Evolutionary conservation across 164 flowering plant species (phyloP).

Genomic region (Platanus orientalis): DNA sequence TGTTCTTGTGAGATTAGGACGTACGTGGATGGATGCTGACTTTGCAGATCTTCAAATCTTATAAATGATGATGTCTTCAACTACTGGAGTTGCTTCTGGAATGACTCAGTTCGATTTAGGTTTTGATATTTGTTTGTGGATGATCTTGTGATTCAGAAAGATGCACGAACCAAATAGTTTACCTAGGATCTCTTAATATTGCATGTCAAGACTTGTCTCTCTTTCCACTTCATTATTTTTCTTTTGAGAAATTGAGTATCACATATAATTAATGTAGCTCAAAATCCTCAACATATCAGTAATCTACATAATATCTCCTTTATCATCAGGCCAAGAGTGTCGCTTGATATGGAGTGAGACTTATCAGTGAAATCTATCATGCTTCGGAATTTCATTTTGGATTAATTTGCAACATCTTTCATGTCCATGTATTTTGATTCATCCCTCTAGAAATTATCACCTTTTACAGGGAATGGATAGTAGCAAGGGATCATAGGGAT

Average conservation of each 20-base stretch:
- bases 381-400: not conserved
- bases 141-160: no score
- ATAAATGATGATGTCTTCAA: not conserved
- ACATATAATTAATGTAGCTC: no score
- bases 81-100: no score
- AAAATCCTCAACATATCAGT: no score
- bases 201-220: not conserved
- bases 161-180: no score
- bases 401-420: not conserved
- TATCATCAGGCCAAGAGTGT: no score
- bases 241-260: no score
- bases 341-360: no score
- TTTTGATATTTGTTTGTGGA: not conserved
- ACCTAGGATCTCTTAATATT: no score
- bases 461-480: not conserved
- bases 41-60: slow-evolving; percentile 10
- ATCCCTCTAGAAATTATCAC: not conserved
- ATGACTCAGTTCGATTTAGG: not conserved
- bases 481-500: not conserved
- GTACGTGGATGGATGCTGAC: not conserved
- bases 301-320: no score
- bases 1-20: not conserved
- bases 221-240: not conserved
- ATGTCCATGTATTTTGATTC: slow-evolving; percentile 7
- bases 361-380: not conserved